Evolutionary conservation across 2,329 filamentous ascomycete genomes (phyloP).

Genomic region (Coniochaeta prunicola): DNA sequence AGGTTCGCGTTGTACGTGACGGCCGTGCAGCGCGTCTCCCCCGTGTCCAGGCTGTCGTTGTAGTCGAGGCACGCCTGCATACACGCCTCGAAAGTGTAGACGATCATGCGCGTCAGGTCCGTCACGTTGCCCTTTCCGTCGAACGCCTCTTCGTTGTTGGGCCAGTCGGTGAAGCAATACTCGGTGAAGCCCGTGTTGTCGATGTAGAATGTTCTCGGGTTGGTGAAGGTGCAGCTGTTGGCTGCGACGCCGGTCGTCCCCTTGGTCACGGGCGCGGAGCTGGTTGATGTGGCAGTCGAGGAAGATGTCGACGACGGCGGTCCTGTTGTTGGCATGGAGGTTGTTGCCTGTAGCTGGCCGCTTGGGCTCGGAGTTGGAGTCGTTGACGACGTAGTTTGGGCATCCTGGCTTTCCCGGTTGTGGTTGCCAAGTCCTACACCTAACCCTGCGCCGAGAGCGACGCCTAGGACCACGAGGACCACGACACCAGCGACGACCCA

Average conservation of each 20-base stretch:
- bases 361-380: background rate
- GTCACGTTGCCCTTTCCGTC: constrained; percentile 8
- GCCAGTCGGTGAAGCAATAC: constrained; percentile 6
- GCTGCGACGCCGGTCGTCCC: constrained; percentile 3
- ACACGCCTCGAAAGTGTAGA: constrained; percentile 14
- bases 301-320: background rate
- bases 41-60: background rate
- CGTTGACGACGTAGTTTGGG: background rate
- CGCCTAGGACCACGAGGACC: background rate
- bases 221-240: constrained; percentile 4
- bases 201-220: constrained; percentile 1
- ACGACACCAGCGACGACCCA: constrained; percentile 1
- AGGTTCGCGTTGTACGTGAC: constrained; percentile 14
- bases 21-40: constrained; percentile 6
- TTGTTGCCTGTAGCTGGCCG: no score
- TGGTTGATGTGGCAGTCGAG: background rate
- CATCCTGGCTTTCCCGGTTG: background rate
- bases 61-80: constrained; percentile 12
- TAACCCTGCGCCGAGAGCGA: constrained; percentile 1
- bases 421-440: background rate
- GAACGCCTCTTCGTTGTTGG: background rate
- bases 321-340: background rate
- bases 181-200: constrained; percentile 1
- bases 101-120: constrained; percentile 6
- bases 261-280: constrained; percentile 1